Conservation (phyloP, 768 basidiomycete genomes). For the Boletus tylopilopsis region DNA sequence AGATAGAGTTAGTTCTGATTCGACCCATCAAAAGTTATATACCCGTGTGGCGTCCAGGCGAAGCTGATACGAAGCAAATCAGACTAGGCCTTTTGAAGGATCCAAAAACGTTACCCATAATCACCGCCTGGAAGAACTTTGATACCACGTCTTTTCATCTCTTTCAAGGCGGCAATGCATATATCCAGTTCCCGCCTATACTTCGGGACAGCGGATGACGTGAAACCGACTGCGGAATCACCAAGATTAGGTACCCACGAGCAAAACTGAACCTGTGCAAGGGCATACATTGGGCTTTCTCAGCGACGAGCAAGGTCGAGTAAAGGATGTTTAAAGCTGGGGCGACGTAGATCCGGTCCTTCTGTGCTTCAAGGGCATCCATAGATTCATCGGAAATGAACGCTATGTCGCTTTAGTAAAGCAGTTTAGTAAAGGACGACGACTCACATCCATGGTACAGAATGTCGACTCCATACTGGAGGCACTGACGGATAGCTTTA, state of each 20-base stretch:
- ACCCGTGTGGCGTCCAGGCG: slow-evolving; percentile 34
- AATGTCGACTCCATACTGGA: slow-evolving; percentile 36
- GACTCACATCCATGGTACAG: slow-evolving; percentile 26
- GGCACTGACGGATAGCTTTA: slow-evolving; percentile 29
- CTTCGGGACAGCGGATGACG: slow-evolving; percentile 10
- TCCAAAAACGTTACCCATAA: slow-evolving; percentile 27
- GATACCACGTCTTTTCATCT: slow-evolving; percentile 35
- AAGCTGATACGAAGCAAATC: slow-evolving; percentile 11
- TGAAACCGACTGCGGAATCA: slow-evolving; percentile 18
- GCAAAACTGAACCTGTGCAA: not conserved
- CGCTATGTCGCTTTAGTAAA: slow-evolving; percentile 17
- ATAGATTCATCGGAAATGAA: slow-evolving; percentile 37
- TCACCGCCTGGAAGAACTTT: slow-evolving; percentile 37
- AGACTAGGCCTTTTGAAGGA: not conserved
- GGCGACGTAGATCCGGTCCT: slow-evolving; percentile 32
- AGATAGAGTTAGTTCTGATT: slow-evolving; percentile 1
- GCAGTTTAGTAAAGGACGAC: not conserved
- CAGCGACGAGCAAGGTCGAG: slow-evolving; percentile 24
- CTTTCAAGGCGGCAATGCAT: slow-evolving; percentile 31
- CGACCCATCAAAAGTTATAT: not conserved
- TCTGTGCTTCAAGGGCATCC: slow-evolving; percentile 35
- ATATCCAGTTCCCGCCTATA: slow-evolving; percentile 33
- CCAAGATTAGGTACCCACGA: not conserved
- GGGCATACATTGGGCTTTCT: slow-evolving; percentile 22
- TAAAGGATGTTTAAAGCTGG: slow-evolving; percentile 32